These are phyloP conservation scores for Calcarisporium arbuscula DNA, from an alignment of 2,329 filamentous ascomycete genomes.

Conservation along the genomic window DNA sequence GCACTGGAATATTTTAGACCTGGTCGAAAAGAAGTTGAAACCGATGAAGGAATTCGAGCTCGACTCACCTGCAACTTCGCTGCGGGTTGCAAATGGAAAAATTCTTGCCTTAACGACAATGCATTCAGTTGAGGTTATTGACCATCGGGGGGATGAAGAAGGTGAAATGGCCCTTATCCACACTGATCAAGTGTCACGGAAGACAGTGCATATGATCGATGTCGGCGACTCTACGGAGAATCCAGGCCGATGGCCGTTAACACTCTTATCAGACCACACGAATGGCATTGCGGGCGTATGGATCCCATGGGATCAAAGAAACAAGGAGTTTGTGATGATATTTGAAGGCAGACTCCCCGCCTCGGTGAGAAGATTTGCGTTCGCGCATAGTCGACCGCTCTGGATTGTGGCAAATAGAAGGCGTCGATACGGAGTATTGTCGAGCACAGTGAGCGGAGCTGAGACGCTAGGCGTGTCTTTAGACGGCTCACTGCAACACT, in stretches of 20 bases:
- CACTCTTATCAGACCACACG: conserved; percentile 41
- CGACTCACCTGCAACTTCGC: conserved; percentile 44
- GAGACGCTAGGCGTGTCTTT: conserved; percentile 60
- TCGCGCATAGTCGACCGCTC: conserved; percentile 44
- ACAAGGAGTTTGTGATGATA: conserved; percentile 37
- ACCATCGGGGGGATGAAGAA: conserved; percentile 33
- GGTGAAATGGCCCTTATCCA: conserved; percentile 34
- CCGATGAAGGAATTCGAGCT: conserved; percentile 40
- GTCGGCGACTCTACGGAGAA: conserved; percentile 27
- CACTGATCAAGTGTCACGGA: conserved; percentile 38
- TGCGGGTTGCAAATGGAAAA: conserved; percentile 40
- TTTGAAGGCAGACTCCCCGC: conserved; percentile 51
- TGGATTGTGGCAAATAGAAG: conserved; percentile 34
- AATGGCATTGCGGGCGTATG: conserved; percentile 44
- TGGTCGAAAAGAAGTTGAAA: conserved; percentile 43
- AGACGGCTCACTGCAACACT: conserved; percentile 63
- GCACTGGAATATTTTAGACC: conserved; percentile 50
- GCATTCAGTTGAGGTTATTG: conserved; percentile 52
- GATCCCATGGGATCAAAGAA: conserved; percentile 36
- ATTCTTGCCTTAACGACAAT: conserved; percentile 44
- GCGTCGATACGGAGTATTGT: conserved; percentile 35
- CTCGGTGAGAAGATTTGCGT: conserved; percentile 51
- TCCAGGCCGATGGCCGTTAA: conserved; percentile 30
- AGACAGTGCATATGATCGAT: conserved; percentile 40
- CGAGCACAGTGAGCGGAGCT: conserved; percentile 35